A percentile compares a stretch with the other conserved stretches of the same genome.
These are phyloP conservation scores for Globisporangium spinosum DNA, from an alignment of 352 stramenopile species.

Conservation along the genomic window DNA sequence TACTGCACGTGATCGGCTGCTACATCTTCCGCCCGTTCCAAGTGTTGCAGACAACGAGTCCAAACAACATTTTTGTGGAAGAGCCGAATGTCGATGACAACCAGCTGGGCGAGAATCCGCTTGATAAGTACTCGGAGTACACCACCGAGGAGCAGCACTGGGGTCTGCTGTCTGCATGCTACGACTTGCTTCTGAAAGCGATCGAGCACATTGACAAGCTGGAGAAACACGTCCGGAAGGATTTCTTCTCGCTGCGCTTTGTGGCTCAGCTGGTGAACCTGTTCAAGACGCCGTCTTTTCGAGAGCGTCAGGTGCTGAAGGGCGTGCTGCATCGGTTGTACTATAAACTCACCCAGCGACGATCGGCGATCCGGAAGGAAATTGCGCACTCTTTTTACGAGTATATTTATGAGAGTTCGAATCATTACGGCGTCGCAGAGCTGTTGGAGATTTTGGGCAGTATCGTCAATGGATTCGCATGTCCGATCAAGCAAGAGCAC, in stretches of 20 bases:
- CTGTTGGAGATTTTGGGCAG: constrained; percentile 85
- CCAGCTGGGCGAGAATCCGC: constrained; percentile 55
- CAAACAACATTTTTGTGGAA: constrained; percentile 81
- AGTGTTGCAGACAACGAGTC: constrained; percentile 40
- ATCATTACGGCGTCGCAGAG: constrained; percentile 86
- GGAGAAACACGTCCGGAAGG: constrained; percentile 82
- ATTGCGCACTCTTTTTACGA: constrained; percentile 88
- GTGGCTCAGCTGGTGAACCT: constrained; percentile 76
- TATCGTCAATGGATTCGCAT: constrained; percentile 89
- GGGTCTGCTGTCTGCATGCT: constrained; percentile 75
- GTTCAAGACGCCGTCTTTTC: constrained; percentile 87
- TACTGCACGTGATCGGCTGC: constrained; percentile 72
- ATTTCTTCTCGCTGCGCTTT: constrained; percentile 82
- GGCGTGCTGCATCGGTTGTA: constrained; percentile 85
- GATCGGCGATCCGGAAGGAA: constrained; percentile 83
- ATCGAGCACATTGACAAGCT: constrained; percentile 89
- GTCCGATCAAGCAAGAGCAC: constrained; percentile 87
- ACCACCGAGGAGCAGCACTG: constrained; percentile 80
- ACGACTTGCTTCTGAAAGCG: constrained; percentile 78
- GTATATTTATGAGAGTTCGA: constrained; percentile 91
- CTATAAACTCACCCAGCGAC: constrained; percentile 88
- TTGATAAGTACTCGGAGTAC: constrained; percentile 85
- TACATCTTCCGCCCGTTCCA: constrained; percentile 84
- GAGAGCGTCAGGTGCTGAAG: constrained; percentile 84
- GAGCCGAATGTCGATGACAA: constrained; percentile 63